Percentiles rank a stretch among this genome's conserved stretches.
phyloP scores from a whole-genome alignment of 2,329 filamentous ascomycete genomes.

The Fusarium nurragi region DNA sequence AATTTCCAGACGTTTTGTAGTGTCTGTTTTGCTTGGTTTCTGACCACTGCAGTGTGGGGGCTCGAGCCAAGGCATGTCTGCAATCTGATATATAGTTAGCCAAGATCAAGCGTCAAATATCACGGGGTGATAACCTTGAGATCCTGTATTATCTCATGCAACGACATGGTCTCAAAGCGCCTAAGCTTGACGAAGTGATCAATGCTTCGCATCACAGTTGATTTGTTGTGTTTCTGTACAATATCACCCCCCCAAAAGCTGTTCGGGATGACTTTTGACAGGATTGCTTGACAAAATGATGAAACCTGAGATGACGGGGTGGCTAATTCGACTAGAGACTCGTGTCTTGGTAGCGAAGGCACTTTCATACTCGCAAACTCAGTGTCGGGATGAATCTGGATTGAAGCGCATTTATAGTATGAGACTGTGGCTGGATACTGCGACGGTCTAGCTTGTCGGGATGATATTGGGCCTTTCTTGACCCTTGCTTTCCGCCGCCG shows the following conservation, averaged over 20 bases:
- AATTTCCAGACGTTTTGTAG: slow-evolving; percentile 78
- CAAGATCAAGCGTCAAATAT: not conserved
- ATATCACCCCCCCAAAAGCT: slow-evolving; percentile 75
- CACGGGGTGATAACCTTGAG: slow-evolving; percentile 67
- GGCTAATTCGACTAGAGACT: slow-evolving; percentile 71
- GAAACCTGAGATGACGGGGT: slow-evolving; percentile 76
- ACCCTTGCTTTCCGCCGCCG: slow-evolving; percentile 3
- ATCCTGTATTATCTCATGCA: slow-evolving; percentile 80
- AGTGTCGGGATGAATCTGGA: slow-evolving; percentile 17
- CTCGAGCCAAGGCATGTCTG: slow-evolving; percentile 76
- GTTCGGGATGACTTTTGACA: slow-evolving; percentile 77
- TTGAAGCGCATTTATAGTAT: slow-evolving; percentile 21
- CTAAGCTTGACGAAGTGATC: slow-evolving; percentile 80
- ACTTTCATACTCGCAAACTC: slow-evolving; percentile 6
- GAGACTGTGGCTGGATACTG: not conserved
- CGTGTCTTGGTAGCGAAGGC: slow-evolving; percentile 20
- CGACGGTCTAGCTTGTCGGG: slow-evolving; percentile 3
- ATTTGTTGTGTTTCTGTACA: slow-evolving; percentile 67
- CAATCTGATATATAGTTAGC: slow-evolving; percentile 60
- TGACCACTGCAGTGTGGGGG: slow-evolving; percentile 57
- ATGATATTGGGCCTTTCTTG: slow-evolving; percentile 5
- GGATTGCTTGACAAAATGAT: slow-evolving; percentile 82
- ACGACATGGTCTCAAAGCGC: slow-evolving; percentile 80
- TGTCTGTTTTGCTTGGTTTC: slow-evolving; percentile 76
- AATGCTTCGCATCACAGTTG: slow-evolving; percentile 71